Evolutionary conservation across 2,329 filamentous ascomycete species (phyloP).

Genomic region (Zopfia rhizophila): DNA sequence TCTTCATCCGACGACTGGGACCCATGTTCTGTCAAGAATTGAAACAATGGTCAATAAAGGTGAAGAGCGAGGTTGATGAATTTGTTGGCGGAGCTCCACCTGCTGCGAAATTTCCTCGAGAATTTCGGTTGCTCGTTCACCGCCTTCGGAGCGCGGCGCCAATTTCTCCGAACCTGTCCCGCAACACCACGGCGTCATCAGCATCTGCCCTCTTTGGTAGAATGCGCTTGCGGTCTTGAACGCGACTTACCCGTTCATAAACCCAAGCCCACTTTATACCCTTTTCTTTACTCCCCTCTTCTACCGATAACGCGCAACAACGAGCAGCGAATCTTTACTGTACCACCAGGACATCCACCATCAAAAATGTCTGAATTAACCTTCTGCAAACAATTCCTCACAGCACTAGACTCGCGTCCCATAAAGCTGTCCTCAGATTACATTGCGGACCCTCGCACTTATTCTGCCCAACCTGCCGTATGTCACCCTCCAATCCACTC

Average conservation of each 20-base stretch:
- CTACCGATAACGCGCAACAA: neutral
- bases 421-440: conserved; percentile 88
- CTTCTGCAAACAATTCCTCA: conserved; percentile 86
- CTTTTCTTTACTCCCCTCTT: conserved; percentile 4
- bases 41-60: neutral
- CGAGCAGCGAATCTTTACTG: too few species aligned
- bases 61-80: conserved; percentile 7
- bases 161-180: conserved; percentile 22
- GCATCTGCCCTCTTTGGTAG: neutral
- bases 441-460: conserved; percentile 84
- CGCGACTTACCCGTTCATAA: neutral
- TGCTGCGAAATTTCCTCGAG: conserved; percentile 13
- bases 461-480: conserved; percentile 81
- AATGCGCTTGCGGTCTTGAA: too few species aligned
- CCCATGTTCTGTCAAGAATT: conserved; percentile 71
- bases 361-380: conserved; percentile 70
- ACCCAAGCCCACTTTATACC: conserved; percentile 2
- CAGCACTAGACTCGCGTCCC: conserved; percentile 79
- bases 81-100: conserved; percentile 6
- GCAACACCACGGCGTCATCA: conserved; percentile 46
- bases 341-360: too few species aligned
- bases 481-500: conserved; percentile 44
- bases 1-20: conserved; percentile 90
- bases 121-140: conserved; percentile 35
- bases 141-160: conserved; percentile 33